Evolutionary conservation across 106 monocot genomes (phyloP).

Genomic region (Platanthera zijinensis): DNA sequence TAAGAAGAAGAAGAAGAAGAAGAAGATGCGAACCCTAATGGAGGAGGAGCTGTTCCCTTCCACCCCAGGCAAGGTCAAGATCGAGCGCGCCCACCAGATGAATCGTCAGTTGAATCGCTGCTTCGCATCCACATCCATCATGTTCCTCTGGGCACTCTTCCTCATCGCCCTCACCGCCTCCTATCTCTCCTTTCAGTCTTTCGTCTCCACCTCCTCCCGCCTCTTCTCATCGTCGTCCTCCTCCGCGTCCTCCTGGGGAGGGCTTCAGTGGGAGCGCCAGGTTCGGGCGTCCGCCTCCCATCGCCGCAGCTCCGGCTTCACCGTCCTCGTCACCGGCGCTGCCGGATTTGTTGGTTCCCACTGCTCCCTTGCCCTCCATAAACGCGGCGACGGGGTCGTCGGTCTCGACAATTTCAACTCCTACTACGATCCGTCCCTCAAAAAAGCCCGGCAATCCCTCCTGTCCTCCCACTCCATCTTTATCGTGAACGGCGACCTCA

Average conservation of each 20-base stretch:
- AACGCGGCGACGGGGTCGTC: constrained; percentile 32
- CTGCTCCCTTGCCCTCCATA: constrained; percentile 27
- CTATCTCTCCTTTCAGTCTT: constrained; percentile 28
- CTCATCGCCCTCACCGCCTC: constrained; percentile 26
- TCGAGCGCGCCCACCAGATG: constrained; percentile 25
- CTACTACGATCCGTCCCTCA: constrained; percentile 34
- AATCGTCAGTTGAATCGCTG: constrained; percentile 33
- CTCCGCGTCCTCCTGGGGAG: constrained; percentile 26
- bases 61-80: constrained; percentile 41
- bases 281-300: constrained; percentile 16
- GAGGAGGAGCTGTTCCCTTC: constrained; percentile 35
- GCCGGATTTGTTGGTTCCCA: constrained; percentile 36
- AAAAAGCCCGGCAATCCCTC: constrained; percentile 23
- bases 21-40: constrained; percentile 21
- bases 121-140: constrained; percentile 38
- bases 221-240: constrained; percentile 9
- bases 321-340: constrained; percentile 41
- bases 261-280: constrained; percentile 33
- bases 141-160: constrained; percentile 36
- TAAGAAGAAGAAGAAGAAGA: background rate
- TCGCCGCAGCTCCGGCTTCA: constrained; percentile 21
- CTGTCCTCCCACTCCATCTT: constrained; percentile 27
- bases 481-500: constrained; percentile 35
- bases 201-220: constrained; percentile 23
- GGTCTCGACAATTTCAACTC: constrained; percentile 31